A percentile compares a stretch with the other conserved stretches of the same genome.
phyloP scores from a whole-genome alignment of 2,329 filamentous ascomycete species.

The Aspergillus quadrilineatus region DNA sequence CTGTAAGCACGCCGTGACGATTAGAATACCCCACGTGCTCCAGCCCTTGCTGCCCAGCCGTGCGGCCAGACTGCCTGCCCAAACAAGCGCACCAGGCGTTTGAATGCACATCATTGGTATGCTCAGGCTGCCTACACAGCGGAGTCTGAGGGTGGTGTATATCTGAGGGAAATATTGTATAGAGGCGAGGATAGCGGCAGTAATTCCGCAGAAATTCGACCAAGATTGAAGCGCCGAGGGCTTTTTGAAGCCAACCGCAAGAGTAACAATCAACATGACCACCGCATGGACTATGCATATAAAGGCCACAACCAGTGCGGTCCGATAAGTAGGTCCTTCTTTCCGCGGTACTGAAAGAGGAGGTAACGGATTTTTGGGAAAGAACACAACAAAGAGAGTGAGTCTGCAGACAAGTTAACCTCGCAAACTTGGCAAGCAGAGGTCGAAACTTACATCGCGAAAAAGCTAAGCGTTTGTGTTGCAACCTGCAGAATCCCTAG shows the following conservation, averaged over 20 bases:
- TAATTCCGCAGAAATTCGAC: constrained; percentile 82
- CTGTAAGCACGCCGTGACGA: constrained; percentile 83
- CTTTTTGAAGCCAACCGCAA: constrained; percentile 63
- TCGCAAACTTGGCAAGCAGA: background rate
- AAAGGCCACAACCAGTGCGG: constrained; percentile 72
- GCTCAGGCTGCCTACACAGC: constrained; percentile 85
- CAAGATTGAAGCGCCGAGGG: constrained; percentile 68
- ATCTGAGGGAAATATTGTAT: constrained; percentile 97
- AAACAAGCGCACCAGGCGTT: constrained; percentile 87
- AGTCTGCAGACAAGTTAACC: constrained; percentile 57
- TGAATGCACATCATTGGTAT: constrained; percentile 99
- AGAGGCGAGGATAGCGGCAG: constrained; percentile 73
- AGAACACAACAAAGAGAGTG: constrained; percentile 91
- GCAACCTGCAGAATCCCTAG: constrained; percentile 89
- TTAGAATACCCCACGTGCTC: constrained; percentile 93
- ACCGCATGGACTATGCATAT: constrained; percentile 74
- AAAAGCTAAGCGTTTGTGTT: constrained; percentile 88
- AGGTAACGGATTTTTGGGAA: constrained; percentile 63
- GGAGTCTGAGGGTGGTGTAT: constrained; percentile 80
- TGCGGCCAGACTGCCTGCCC: constrained; percentile 77
- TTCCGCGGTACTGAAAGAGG: constrained; percentile 43
- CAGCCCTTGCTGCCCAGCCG: constrained; percentile 80
- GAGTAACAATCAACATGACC: constrained; percentile 62
- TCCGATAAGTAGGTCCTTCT: constrained; percentile 68
- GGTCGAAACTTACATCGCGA: constrained; percentile 69